Evolutionary conservation across 2,329 filamentous ascomycete species (phyloP), one percentile per base, ranked within the genome.

Genomic region (Neonectria punicea): DNA sequence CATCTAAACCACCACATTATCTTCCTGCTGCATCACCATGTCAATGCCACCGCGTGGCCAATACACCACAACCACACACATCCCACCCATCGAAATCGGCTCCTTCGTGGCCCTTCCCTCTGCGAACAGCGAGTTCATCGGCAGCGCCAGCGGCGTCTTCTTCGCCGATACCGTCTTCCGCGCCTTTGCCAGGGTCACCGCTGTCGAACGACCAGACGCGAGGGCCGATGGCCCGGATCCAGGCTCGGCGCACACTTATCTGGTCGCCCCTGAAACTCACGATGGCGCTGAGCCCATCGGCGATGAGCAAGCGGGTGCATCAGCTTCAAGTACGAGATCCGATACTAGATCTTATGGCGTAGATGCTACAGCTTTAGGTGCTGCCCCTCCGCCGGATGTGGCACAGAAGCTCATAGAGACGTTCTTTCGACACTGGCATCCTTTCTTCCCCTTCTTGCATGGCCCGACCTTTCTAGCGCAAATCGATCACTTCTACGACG

Each of bases 121-220:
- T 1, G 54, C 55, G 43, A 80, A 83, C 64, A 85, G 83, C 55
- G 80, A 85, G 58, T 86, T 85, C 69, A 82, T 86, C 32, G 84
- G 85, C 28, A 85, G 82, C 68, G 83, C 83, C 13, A 84, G 81
- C 44, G 84, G 85, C 4, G 82, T 86, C 49, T 86, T 82, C 73
- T 86, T 86, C 73, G 80, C 84, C 69, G 85, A 86, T 63, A 86
- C 84, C 1, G 85, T 86, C 60, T 82, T 82, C 46, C 80, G 81
- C 34, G 83, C 84, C n/a, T 86, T 86, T 70, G 80, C 81, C 6
- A 72, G 30, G 25, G 57, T 36, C 5, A 11, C 22, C 5, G 28
- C 36, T n/a, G 20, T 11, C 5, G 47, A 50, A 14, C 50, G n/a
- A 20, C 34, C n/a, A 5, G 30, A 32, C n/a, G 41, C 18, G 4